Base-by-base conservation (phyloP, 106 monocot species). In the Iris macrosiphon region DNA sequence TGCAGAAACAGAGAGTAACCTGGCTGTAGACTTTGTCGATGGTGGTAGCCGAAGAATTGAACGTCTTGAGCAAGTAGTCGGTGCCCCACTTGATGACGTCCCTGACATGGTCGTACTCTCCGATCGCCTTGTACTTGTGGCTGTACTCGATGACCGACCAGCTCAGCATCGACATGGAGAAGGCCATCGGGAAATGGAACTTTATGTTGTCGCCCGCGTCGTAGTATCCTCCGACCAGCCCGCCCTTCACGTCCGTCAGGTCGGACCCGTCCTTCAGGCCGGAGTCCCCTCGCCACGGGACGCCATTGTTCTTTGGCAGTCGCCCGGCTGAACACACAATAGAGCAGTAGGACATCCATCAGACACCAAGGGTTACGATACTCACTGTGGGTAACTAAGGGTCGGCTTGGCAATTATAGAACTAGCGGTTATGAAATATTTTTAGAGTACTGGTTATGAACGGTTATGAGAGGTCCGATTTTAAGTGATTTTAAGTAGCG, bases 141-240 rank as follows among this genome's bases (percentile, higher is more conserved):
- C 70, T 62, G 57, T 77, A 77, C 29, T 77, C 77, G 2, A 77
- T 72, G 31, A 77, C 77, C 9, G 71, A 71, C 77, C 77, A 77
- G 21, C 77, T 71, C 17, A 77, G 56, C 26, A 77, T 37, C 0
- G 66, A 61, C 65, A 77, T 71, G 19, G 77, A 65, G 26, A 77
- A 77, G 2, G 77, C 71, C 66, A 71, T 66, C 9, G 77, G 77
- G 11, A 72, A 68, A 18, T 76, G 76, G 28, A 76, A 82, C 34
- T 82, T 82, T 31, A 82, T 76, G 42, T 82, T 82, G 54, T 82
- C 72, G 14, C 81, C 81, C 0, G 70, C 67, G 22, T 82, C 75
- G 27, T 82, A 82, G 41, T 82, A 79, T 17, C 79, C 79, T 46
- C 79, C 79, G 8, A 73, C 68, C 13, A 79, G 64, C 4, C 49